Evolutionary conservation across 495 filamentous ascomycete genomes (phyloP).

Genomic region (Filosporella fistucella): DNA sequence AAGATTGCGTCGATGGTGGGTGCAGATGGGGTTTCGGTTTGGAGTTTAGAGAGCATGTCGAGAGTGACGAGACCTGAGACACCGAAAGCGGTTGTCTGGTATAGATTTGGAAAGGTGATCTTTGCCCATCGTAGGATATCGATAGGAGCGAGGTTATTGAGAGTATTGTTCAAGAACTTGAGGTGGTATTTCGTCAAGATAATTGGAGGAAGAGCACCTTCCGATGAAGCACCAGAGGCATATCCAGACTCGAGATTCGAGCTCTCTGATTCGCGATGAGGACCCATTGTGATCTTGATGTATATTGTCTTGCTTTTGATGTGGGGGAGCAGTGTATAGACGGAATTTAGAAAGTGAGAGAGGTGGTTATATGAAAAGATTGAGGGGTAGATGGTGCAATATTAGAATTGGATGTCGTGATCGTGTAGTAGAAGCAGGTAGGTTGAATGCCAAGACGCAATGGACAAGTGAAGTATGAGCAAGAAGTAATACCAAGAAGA

Average conservation of each 20-base stretch:
- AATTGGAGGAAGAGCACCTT: slow-evolving; percentile 61
- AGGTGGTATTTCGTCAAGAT: slow-evolving; percentile 87
- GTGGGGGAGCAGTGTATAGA: neutral
- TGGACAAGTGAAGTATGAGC: neutral
- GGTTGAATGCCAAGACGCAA: neutral
- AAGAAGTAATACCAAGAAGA: neutral
- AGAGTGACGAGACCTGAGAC: slow-evolving; percentile 89
- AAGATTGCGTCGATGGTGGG: slow-evolving; percentile 84
- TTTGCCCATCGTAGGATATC: slow-evolving; percentile 92
- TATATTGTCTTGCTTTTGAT: neutral
- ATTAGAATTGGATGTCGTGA: slow-evolving; percentile 4
- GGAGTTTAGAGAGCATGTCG: slow-evolving; percentile 90
- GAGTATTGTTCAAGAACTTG: slow-evolving; percentile 80
- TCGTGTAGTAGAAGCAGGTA: neutral
- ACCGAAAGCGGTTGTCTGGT: slow-evolving; percentile 96
- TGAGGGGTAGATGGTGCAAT: slow-evolving; percentile 11
- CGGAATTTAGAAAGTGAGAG: neutral
- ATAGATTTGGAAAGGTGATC: slow-evolving; percentile 83
- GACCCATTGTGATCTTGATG: slow-evolving; percentile 14
- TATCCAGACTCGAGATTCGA: slow-evolving; percentile 77
- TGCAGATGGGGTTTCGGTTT: slow-evolving; percentile 57
- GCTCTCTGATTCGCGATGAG: slow-evolving; percentile 6
- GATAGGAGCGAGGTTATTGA: slow-evolving; percentile 70
- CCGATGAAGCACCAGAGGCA: slow-evolving; percentile 66
- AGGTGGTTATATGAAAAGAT: slow-evolving; percentile 2